These are phyloP conservation scores for Panicum virgatum DNA, from an alignment of 202 grass and related monocot genomes.

Conservation along the genomic window DNA sequence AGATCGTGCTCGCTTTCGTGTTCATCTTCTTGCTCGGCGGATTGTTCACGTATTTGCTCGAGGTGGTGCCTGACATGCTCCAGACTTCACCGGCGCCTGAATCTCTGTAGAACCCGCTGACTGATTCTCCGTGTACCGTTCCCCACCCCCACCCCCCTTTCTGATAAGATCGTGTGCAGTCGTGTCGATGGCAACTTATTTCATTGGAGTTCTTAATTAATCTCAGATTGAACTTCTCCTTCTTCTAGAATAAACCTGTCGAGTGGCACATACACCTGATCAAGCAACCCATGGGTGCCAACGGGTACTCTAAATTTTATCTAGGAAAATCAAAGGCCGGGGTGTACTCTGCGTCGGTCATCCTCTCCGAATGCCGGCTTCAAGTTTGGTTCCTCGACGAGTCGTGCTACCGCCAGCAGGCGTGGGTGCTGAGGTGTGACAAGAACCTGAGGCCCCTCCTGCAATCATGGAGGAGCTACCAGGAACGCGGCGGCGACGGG, in stretches of 20 bases:
- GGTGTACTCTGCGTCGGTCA: not conserved
- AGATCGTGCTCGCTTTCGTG: slow-evolving; percentile 64
- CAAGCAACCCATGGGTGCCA: not conserved
- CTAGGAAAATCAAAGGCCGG: not conserved
- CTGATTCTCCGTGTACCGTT: not conserved
- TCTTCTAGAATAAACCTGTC: not conserved
- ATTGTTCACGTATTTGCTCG: slow-evolving; percentile 64
- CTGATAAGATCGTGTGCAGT: not conserved
- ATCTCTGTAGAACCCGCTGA: slow-evolving; percentile 26
- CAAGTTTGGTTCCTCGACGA: not conserved
- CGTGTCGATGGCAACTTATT: not conserved
- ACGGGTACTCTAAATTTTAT: not conserved
- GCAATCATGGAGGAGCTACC: not conserved
- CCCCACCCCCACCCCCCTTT: not conserved
- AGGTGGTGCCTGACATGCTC: slow-evolving; percentile 66
- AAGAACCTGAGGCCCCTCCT: not conserved
- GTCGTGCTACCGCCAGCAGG: not conserved
- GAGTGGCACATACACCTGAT: not conserved
- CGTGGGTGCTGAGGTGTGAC: not conserved
- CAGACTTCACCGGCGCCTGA: not conserved
- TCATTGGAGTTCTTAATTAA: too few species aligned
- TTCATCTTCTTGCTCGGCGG: slow-evolving; percentile 83
- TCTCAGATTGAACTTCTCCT: too few species aligned
- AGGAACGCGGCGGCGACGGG: not conserved
- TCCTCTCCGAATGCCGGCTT: not conserved